Percentiles rank a stretch among this genome's conserved stretches.
phyloP scores from a whole-genome alignment of 768 basidiomycete species.

The Panus rudis region DNA sequence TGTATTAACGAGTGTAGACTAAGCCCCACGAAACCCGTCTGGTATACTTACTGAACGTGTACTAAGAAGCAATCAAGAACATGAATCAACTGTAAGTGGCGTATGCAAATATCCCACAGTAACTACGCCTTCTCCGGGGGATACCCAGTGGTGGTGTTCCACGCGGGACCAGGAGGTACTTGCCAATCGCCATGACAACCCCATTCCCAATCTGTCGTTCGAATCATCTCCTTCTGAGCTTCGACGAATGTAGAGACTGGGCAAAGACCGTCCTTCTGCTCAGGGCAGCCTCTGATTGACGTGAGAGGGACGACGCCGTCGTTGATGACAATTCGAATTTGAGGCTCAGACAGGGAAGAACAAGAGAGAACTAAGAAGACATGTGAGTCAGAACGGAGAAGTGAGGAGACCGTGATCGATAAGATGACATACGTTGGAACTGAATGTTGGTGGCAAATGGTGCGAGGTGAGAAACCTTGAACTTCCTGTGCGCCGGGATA shows the following conservation, averaged over 20 bases:
- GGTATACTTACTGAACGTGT: too few relatives aligned
- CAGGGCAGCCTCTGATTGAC: conserved; percentile 65
- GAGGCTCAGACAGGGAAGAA: conserved; percentile 28
- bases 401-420: not conserved
- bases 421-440: conserved; percentile 61
- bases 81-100: not conserved
- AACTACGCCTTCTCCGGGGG: conserved; percentile 31
- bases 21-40: too few relatives aligned
- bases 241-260: conserved; percentile 63
- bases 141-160: conserved; percentile 72
- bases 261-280: conserved; percentile 73
- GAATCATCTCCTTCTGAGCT: conserved; percentile 60
- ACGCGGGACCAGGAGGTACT: conserved; percentile 54
- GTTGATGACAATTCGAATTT: conserved; percentile 83
- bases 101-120: not conserved
- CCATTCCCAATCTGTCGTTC: conserved; percentile 62
- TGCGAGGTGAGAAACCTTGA: conserved; percentile 68
- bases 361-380: conserved; percentile 22
- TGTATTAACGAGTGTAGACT: too few relatives aligned
- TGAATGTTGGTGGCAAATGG: conserved; percentile 88
- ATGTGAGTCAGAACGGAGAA: not conserved
- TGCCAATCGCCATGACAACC: conserved; percentile 75
- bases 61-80: too few relatives aligned
- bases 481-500: conserved; percentile 57
- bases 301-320: conserved; percentile 81